A percentile compares a stretch with the other conserved stretches of the same genome.
phyloP scores from a whole-genome alignment of 108 stramenopile species.

The Mediolabrus comicus region DNA sequence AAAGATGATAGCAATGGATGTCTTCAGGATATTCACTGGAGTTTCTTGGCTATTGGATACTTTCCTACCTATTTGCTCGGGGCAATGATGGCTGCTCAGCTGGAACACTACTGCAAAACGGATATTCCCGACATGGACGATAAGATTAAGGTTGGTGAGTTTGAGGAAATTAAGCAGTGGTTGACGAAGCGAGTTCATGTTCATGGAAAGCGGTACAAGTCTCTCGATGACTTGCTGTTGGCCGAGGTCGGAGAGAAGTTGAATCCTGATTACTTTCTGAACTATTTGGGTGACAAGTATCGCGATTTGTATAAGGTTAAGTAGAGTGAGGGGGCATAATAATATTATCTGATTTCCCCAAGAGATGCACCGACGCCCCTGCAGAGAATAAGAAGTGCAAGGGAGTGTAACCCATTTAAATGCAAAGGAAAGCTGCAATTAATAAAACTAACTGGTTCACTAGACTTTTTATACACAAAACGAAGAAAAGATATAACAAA shows the following conservation, averaged over 20 bases:
- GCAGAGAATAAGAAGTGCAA: not conserved
- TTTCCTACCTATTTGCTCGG: slow-evolving; percentile 94
- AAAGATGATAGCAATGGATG: slow-evolving; percentile 77
- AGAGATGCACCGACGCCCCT: not conserved
- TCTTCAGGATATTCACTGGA: slow-evolving; percentile 92
- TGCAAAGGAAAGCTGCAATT: too few species aligned
- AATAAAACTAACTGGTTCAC: not conserved
- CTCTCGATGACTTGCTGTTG: slow-evolving; percentile 70
- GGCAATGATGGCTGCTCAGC: slow-evolving; percentile 84
- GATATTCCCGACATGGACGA: slow-evolving; percentile 72
- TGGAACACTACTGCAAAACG: slow-evolving; percentile 60
- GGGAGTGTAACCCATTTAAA: too few species aligned
- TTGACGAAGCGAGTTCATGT: slow-evolving; percentile 76
- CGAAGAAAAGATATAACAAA: not conserved
- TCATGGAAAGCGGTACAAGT: slow-evolving; percentile 70
- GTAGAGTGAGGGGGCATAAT: too few species aligned
- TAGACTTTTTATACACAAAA: not conserved
- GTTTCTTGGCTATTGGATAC: slow-evolving; percentile 78
- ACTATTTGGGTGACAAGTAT: slow-evolving; percentile 84
- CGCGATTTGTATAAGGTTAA: slow-evolving; percentile 63
- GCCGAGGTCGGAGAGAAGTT: slow-evolving; percentile 75
- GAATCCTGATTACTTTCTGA: slow-evolving; percentile 76
- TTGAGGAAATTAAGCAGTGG: slow-evolving; percentile 72
- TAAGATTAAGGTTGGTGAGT: slow-evolving; percentile 77
- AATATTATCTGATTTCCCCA: not conserved